Evolutionary conservation across 1,284 basidiomycete genomes (phyloP), one percentile per base, ranked within the genome.

Genomic region (Ceratobasidium sp.): DNA sequence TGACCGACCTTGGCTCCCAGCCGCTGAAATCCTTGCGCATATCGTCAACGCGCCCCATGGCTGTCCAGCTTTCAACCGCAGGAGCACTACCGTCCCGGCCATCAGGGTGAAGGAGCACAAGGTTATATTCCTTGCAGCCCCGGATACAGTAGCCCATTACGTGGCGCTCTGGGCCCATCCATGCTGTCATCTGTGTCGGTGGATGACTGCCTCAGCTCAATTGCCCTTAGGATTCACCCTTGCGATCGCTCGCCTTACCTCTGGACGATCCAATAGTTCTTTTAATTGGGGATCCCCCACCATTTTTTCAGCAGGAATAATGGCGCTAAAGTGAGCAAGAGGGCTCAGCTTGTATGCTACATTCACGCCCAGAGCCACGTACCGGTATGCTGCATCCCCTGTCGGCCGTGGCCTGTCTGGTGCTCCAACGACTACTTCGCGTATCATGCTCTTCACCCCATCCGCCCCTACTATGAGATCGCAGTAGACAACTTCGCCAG

Each of bases 381-480:
- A 75, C 73, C 74, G 73, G 75, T 87, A 78, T 77, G 80, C 77
- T 72, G 86, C 84, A 75, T 89, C 87, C 1, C 86, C 87, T 0
- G 87, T 87, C 8, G 85, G 72, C 5, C 69, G 54, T 0, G 75
- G 73, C 42, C 77, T 76, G 71, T 83, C 81, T 0, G 78, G 77
- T 0, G 76, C 76, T 6, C 84, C 83, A 8, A 83, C 80, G 21
- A 88, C 84, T 7, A 82, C 79, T 49, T 83, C 80, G 61, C 88
- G 84, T 9, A 87, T 78, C 54, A 83, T 75, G 76, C 87, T 88
- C 77, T 85, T 79, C 16, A 82, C 81, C 14, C 87, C 87, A 76
- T 87, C 87, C 3, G 86, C 86, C 8, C 84, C 86, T 1, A 88
- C 78, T 21, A 88, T 79, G 14, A 87, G 75, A 75, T 88, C 86